Conservation (phyloP, 768 basidiomycete genomes). For the Tulasnella sp. region DNA sequence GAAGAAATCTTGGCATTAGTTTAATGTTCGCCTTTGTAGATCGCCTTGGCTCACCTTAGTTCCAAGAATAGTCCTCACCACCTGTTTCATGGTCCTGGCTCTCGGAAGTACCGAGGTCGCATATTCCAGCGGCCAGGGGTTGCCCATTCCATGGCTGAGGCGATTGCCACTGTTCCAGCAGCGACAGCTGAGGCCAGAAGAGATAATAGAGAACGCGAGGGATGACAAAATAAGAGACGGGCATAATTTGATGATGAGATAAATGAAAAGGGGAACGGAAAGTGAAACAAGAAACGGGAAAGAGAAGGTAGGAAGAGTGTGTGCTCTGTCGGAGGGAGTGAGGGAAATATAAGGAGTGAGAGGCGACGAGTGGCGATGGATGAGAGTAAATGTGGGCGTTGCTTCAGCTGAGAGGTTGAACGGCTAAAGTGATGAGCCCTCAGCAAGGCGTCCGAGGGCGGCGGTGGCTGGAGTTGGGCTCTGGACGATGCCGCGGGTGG, state of each 20-base stretch:
- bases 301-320: background rate
- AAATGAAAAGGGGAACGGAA: background rate
- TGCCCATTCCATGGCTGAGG: background rate
- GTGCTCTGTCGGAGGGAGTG: background rate
- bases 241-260: background rate
- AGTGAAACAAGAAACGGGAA: background rate
- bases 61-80: background rate
- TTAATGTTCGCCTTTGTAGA: background rate
- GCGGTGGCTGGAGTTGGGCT: background rate
- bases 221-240: background rate
- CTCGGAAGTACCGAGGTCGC: background rate
- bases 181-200: background rate
- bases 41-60: background rate
- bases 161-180: background rate
- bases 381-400: background rate
- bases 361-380: background rate
- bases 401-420: background rate
- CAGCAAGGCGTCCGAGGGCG: background rate
- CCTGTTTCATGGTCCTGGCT: background rate
- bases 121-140: background rate
- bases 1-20: background rate
- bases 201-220: conserved; percentile 3
- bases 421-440: background rate
- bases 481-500: conserved; percentile 3
- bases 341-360: background rate